Evolutionary conservation across 1,284 basidiomycete species (phyloP), one percentile per base, ranked within the genome.

Genomic region (Melanopsichium pennsylvanicum): DNA sequence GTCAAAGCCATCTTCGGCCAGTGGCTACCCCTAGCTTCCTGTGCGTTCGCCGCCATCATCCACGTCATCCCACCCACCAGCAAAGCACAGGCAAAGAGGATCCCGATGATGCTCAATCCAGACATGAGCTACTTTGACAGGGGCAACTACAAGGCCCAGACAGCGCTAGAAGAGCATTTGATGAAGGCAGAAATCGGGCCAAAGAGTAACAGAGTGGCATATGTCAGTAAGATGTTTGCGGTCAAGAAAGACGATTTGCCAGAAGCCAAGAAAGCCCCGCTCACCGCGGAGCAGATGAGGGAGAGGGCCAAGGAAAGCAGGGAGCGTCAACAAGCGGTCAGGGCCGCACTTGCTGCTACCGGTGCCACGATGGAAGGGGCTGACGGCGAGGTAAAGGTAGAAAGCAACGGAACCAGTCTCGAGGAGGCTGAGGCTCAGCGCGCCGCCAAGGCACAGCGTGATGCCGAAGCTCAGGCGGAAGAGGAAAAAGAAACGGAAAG

Each of bases 191-290:
- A 67, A 33, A 45, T 71, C 11, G 69, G 68, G 7, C 47, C 55
- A 13, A 73, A 71, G 32, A 64, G 72, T 7, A 52, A 58, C n/a
- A 46, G 64, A 8, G 75, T 86, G 3, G 84, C 85, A 4, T 96
- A 95, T 81, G 90, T 98, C 48, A 96, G 92, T 85, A 98, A 98
- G 82, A 98, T 98, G 95, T 97, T 98, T 81, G 93, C 93, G 0
- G 89, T 97, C 2, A 84, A 87, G 19, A 84, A 83, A 16, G 87
- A 87, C 48, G 91, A 95, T 41, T 83, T 98, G 26, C 95, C 95
- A 0, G 89, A 94, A 90, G 61, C 70, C n/a, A 71, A 74, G 48
- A 69, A 70, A 29, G 70, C 71, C 21, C 74, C 76, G 32, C 78
- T 93, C 49, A 92, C 90, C 0, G 91, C 91, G 0, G 92, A 96